These are phyloP conservation scores for Pichia ethanolica DNA, from an alignment of 805 yeast species.

Conservation along the genomic window DNA sequence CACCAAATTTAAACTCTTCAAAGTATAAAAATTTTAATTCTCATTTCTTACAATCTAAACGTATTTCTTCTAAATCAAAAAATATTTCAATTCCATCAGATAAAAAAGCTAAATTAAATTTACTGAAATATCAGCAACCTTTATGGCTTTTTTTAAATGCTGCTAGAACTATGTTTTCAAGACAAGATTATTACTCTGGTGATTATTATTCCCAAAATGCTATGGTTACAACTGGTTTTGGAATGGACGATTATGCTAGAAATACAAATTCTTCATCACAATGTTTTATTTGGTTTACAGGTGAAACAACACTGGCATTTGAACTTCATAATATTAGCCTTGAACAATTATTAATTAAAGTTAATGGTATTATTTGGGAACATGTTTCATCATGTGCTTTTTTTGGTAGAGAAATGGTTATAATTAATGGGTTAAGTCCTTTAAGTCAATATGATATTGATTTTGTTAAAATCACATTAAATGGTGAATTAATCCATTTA, in stretches of 20 bases:
- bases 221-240: slow-evolving; percentile 27
- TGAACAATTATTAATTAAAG: slow-evolving; percentile 38
- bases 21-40: background rate
- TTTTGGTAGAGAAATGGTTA: slow-evolving; percentile 42
- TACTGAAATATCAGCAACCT: slow-evolving; percentile 34
- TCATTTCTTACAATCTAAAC: background rate
- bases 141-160: slow-evolving; percentile 49
- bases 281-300: slow-evolving; percentile 42
- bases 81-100: slow-evolving; percentile 7
- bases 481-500: slow-evolving; percentile 23
- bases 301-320: slow-evolving; percentile 45
- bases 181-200: slow-evolving; percentile 40
- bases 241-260: slow-evolving; percentile 19
- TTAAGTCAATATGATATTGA: slow-evolving; percentile 56
- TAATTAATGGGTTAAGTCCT: slow-evolving; percentile 60
- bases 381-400: slow-evolving; percentile 48
- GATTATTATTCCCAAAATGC: slow-evolving; percentile 31
- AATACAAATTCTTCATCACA: slow-evolving; percentile 16
- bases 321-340: slow-evolving; percentile 39
- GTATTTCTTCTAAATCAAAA: background rate
- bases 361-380: slow-evolving; percentile 65
- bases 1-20: background rate
- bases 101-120: slow-evolving; percentile 17
- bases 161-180: slow-evolving; percentile 39
- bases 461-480: slow-evolving; percentile 29